Evolutionary conservation across 495 filamentous ascomycete genomes (phyloP).

Genomic region (Hypoxylon trugodes): DNA sequence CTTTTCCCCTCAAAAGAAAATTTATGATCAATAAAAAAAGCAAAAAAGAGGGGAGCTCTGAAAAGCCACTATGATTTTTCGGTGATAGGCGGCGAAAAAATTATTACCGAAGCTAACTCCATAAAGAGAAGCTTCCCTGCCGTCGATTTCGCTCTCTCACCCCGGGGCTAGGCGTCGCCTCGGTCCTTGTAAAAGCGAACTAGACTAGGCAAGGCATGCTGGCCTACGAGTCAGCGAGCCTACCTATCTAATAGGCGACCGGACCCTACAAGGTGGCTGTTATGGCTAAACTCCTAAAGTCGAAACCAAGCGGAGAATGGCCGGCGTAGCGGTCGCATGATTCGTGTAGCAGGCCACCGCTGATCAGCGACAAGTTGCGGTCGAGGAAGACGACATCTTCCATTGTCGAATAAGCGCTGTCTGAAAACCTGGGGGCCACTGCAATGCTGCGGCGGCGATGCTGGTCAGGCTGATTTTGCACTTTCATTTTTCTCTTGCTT

Average conservation of each 20-base stretch:
- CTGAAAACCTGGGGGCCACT: constrained; percentile 16
- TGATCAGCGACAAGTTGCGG: constrained; percentile 25
- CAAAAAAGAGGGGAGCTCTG: too few species aligned
- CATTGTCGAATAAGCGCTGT: constrained; percentile 31
- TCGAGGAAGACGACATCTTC: constrained; percentile 4
- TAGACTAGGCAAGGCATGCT: neutral
- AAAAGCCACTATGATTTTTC: too few species aligned
- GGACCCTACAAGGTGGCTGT: constrained; percentile 24
- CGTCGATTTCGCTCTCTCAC: too few species aligned
- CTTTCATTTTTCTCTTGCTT: constrained; percentile 6
- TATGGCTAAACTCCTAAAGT: constrained; percentile 18
- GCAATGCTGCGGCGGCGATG: constrained; percentile 24
- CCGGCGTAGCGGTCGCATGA: constrained; percentile 33
- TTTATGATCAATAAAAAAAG: too few species aligned
- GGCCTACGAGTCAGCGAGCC: too few species aligned
- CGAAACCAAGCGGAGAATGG: constrained; percentile 19
- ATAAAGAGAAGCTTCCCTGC: too few species aligned
- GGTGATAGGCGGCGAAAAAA: too few species aligned
- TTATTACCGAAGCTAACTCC: too few species aligned
- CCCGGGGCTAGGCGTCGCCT: too few species aligned
- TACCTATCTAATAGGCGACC: too few species aligned
- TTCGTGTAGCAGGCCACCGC: constrained; percentile 15
- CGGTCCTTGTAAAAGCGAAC: constrained; percentile 3
- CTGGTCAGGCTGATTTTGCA: constrained; percentile 31
- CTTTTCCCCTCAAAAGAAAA: too few species aligned